Conservation (phyloP, 75 land plant species). For the Pinus tabuliformis region DNA sequence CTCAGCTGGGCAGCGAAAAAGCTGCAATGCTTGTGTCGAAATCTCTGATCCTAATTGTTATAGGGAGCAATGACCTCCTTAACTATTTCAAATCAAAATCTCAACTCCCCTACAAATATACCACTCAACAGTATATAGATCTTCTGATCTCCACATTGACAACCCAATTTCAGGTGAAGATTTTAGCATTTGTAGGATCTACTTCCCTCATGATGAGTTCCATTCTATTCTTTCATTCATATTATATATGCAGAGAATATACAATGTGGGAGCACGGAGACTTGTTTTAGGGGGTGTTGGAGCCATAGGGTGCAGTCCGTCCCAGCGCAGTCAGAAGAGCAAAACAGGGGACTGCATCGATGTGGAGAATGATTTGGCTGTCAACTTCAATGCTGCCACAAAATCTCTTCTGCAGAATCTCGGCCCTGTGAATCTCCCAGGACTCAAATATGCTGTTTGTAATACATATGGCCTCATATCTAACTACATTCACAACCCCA, state of each 20-base stretch:
- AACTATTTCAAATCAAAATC: conserved; percentile 24
- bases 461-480: conserved; percentile 39
- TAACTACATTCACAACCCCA: conserved; percentile 38
- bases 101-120: conserved; percentile 12
- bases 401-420: conserved; percentile 17
- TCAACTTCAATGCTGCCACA: conserved; percentile 44
- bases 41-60: conserved; percentile 39
- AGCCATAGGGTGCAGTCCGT: conserved; percentile 69
- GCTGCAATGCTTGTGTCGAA: conserved; percentile 31
- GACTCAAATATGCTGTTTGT: conserved; percentile 43
- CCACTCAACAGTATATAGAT: conserved; percentile 32
- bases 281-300: conserved; percentile 40
- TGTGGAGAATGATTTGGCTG: conserved; percentile 34
- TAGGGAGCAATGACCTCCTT: conserved; percentile 72
- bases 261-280: conserved; percentile 68
- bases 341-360: conserved; percentile 42
- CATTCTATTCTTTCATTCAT: too few species aligned
- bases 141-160: conserved; percentile 24
- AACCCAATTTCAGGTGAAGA: conserved; percentile 42
- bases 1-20: conserved; percentile 23
- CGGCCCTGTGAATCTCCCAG: conserved; percentile 35
- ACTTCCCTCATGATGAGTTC: too few species aligned
- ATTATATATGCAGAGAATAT: conserved; percentile 38
- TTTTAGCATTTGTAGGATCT: background rate
- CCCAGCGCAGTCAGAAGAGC: conserved; percentile 29